Evolutionary conservation across 106 monocot species (phyloP).

Genomic region (Alisma plantagoaquatica): DNA sequence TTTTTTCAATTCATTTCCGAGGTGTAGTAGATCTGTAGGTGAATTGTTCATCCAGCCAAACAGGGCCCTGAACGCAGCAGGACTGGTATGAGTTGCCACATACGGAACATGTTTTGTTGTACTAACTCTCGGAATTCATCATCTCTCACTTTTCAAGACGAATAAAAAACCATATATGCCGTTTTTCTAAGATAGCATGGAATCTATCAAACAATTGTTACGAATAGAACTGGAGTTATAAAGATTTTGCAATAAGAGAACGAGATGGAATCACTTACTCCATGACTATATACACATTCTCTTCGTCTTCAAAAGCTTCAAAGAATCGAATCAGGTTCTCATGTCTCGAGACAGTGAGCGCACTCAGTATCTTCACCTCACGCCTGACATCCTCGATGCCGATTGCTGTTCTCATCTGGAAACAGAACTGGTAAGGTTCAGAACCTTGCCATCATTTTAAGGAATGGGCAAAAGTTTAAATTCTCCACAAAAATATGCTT

Average conservation of each 20-base stretch:
- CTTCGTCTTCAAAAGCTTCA: slow-evolving; percentile 37
- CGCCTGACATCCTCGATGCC: slow-evolving; percentile 41
- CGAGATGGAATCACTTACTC: slow-evolving; percentile 24
- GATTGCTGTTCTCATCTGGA: slow-evolving; percentile 40
- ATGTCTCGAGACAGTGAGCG: slow-evolving; percentile 29
- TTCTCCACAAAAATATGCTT: too few relatives aligned
- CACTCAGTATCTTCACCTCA: slow-evolving; percentile 34
- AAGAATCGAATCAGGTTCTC: slow-evolving; percentile 31
- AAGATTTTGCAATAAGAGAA: background rate
- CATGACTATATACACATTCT: slow-evolving; percentile 44
- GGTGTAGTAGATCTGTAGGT: too few relatives aligned
- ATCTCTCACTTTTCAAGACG: background rate
- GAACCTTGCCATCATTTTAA: too few relatives aligned
- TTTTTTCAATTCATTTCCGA: too few relatives aligned
- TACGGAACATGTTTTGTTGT: background rate
- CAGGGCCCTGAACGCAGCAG: too few relatives aligned
- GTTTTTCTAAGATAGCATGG: too few relatives aligned
- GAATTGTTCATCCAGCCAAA: too few relatives aligned
- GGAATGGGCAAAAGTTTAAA: too few relatives aligned
- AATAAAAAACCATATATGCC: background rate
- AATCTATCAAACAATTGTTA: too few relatives aligned
- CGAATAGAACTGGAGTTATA: too few relatives aligned
- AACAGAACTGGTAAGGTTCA: too few relatives aligned
- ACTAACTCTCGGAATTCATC: background rate
- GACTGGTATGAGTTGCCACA: background rate